phyloP scores from a whole-genome alignment of 768 basidiomycete genomes.

The Leccinum rimulosum region DNA sequence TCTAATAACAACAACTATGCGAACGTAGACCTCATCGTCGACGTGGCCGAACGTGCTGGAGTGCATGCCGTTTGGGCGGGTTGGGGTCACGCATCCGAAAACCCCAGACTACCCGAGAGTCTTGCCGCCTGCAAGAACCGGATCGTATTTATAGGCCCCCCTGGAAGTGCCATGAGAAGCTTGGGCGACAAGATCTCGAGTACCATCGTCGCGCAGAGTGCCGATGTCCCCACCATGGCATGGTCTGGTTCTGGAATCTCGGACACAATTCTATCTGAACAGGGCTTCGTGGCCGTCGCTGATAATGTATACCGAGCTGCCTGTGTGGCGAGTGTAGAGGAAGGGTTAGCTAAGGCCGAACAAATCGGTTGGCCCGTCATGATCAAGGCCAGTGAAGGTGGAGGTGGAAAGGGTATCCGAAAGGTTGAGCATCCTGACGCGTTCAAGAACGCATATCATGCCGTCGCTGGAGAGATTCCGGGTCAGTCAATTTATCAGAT shows the following conservation, averaged over 20 bases:
- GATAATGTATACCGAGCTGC: constrained; percentile 86
- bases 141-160: constrained; percentile 99
- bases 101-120: constrained; percentile 93
- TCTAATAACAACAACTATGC: constrained; percentile 99
- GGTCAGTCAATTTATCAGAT: constrained; percentile 47
- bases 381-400: constrained; percentile 99
- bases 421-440: constrained; percentile 84
- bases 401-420: constrained; percentile 98
- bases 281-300: constrained; percentile 92
- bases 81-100: constrained; percentile 99
- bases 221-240: constrained; percentile 95
- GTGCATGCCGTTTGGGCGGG: constrained; percentile 99
- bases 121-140: constrained; percentile 90
- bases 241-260: constrained; percentile 97
- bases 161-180: constrained; percentile 98
- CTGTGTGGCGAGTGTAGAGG: constrained; percentile 84
- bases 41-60: constrained; percentile 94
- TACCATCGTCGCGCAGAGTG: constrained; percentile 97
- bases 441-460: constrained; percentile 93
- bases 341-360: constrained; percentile 80
- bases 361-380: constrained; percentile 96
- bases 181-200: constrained; percentile 99
- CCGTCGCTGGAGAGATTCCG: constrained; percentile 94
- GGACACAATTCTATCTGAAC: constrained; percentile 78
- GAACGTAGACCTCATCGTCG: constrained; percentile 98